Conservation (phyloP, 2,329 filamentous ascomycete genomes). For the Chaetomium sp. region DNA sequence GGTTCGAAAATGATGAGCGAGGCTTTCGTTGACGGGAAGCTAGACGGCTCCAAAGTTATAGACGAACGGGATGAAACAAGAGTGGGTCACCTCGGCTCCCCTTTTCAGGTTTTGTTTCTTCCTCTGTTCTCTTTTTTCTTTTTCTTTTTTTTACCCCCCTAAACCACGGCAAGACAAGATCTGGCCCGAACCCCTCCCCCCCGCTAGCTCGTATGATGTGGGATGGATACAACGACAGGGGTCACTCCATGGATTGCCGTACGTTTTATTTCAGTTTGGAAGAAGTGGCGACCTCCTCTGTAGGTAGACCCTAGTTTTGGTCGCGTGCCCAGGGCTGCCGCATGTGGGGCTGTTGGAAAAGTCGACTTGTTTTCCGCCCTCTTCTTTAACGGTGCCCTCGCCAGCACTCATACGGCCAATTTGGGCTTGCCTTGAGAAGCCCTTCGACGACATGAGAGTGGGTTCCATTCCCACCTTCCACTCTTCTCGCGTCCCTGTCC, state of each 20-base stretch:
- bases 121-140: background rate
- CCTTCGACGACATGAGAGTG: background rate
- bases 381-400: background rate
- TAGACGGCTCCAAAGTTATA: constrained; percentile 3
- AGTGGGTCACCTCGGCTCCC: constrained; percentile 16
- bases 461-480: background rate
- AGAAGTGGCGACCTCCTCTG: background rate
- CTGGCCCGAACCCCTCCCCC: constrained; percentile 5
- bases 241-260: background rate
- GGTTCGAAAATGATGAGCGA: background rate
- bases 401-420: background rate
- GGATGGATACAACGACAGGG: background rate
- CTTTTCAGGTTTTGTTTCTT: background rate
- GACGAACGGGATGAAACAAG: constrained; percentile 17
- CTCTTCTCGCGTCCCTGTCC: background rate
- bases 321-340: background rate
- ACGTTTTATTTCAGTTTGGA: too few relatives aligned
- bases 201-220: background rate
- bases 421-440: background rate
- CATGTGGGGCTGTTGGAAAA: background rate
- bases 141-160: background rate
- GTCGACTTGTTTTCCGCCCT: background rate
- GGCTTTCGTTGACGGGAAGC: background rate
- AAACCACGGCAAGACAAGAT: constrained; percentile 18
- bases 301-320: background rate